These are phyloP conservation scores for Aciculoconidium aculeatum DNA, from an alignment of 805 yeast genomes.

Conservation along the genomic window DNA sequence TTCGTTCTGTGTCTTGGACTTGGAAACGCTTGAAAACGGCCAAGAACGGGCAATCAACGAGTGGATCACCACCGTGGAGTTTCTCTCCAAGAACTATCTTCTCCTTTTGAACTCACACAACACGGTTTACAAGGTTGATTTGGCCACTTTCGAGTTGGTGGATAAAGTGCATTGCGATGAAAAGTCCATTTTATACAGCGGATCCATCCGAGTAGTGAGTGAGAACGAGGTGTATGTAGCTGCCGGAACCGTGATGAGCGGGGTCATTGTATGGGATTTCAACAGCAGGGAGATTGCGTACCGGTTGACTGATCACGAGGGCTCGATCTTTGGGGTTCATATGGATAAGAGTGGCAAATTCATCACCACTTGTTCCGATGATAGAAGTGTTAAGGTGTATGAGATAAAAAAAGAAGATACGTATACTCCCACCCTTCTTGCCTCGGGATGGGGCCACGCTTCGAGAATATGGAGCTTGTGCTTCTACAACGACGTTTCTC, in stretches of 20 bases:
- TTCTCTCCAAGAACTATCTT: slow-evolving; percentile 31
- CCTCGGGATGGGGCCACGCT: slow-evolving; percentile 94
- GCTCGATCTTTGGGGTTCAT: slow-evolving; percentile 81
- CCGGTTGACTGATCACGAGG: slow-evolving; percentile 72
- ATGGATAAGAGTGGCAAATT: slow-evolving; percentile 50
- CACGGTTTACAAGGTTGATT: slow-evolving; percentile 35
- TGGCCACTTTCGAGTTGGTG: slow-evolving; percentile 25
- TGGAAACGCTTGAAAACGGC: slow-evolving; percentile 4
- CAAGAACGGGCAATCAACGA: slow-evolving; percentile 58
- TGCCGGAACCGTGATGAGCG: slow-evolving; percentile 93
- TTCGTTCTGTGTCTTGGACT: slow-evolving; percentile 43
- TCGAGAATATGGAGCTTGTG: slow-evolving; percentile 87
- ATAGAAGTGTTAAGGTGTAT: slow-evolving; percentile 80
- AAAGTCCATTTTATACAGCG: slow-evolving; percentile 83
- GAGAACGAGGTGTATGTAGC: slow-evolving; percentile 49
- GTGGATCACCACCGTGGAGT: slow-evolving; percentile 70
- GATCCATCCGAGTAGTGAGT: slow-evolving; percentile 51
- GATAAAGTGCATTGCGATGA: slow-evolving; percentile 48
- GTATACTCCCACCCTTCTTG: slow-evolving; percentile 46
- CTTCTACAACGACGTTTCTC: slow-evolving; percentile 39
- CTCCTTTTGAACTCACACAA: slow-evolving; percentile 79
- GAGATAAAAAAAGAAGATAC: too few species aligned
- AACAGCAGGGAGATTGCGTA: slow-evolving; percentile 38
- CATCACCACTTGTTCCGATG: slow-evolving; percentile 86
- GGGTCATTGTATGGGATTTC: slow-evolving; percentile 73